Evolutionary conservation across 495 filamentous ascomycete genomes (phyloP).

Genomic region (Penicillium pancosmium): DNA sequence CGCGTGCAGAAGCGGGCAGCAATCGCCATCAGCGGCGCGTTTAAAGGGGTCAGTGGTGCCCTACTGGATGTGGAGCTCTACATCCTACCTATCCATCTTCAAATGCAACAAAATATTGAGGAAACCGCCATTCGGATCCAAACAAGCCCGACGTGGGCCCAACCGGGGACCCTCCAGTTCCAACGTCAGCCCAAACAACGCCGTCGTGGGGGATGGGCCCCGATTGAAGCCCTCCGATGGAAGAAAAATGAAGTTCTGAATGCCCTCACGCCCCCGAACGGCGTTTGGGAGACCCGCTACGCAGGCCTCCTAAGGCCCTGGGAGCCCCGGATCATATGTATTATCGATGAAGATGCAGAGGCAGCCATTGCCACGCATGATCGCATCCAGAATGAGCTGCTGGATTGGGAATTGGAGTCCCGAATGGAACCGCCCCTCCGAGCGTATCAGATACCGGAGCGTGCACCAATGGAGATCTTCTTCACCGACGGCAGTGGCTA

Average conservation of each 20-base stretch:
- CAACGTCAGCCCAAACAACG: not conserved
- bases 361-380: not conserved
- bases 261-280: constrained; percentile 11
- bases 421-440: not conserved
- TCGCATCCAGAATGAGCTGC: not conserved
- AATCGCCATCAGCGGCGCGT: constrained; percentile 16
- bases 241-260: constrained; percentile 16
- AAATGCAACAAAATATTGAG: constrained; percentile 17
- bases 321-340: constrained; percentile 7
- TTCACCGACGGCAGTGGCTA: not conserved
- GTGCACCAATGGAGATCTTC: not conserved
- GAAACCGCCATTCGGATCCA: constrained; percentile 12
- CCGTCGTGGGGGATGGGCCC: constrained; percentile 7
- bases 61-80: constrained; percentile 19
- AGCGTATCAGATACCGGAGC: not conserved
- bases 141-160: constrained; percentile 9
- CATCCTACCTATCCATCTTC: constrained; percentile 13
- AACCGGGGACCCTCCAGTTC: not conserved
- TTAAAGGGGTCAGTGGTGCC: constrained; percentile 1
- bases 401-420: not conserved
- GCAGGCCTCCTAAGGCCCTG: constrained; percentile 22
- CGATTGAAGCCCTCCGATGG: constrained; percentile 21
- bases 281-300: constrained; percentile 19
- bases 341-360: not conserved
- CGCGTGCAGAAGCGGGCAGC: constrained; percentile 13